phyloP scores from a whole-genome alignment of 352 stramenopile species.

The Phytophthora vignae region DNA sequence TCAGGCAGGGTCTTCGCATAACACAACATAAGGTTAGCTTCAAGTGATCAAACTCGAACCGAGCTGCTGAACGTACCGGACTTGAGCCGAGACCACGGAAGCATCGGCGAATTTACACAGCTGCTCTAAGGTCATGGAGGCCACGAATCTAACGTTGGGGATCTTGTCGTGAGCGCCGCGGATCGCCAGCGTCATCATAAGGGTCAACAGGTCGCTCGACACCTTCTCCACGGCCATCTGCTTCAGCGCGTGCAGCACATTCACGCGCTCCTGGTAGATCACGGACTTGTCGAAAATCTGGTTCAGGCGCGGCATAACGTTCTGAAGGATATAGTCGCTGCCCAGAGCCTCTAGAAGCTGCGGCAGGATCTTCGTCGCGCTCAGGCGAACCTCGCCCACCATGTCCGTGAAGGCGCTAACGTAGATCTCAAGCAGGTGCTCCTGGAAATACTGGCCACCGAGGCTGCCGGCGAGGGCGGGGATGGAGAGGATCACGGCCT shows the following conservation, averaged over 20 bases:
- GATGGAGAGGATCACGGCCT: conserved; percentile 92
- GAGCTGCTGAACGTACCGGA: conserved; percentile 51
- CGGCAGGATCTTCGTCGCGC: conserved; percentile 88
- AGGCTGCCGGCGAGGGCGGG: conserved; percentile 92
- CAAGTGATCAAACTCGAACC: neutral
- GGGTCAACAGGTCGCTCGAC: conserved; percentile 68
- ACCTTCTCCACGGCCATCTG: conserved; percentile 80
- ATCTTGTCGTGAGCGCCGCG: conserved; percentile 86
- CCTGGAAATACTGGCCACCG: conserved; percentile 83
- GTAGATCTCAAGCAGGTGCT: conserved; percentile 90
- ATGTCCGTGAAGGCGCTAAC: conserved; percentile 93
- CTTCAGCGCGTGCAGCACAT: conserved; percentile 81
- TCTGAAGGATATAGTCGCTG: conserved; percentile 87
- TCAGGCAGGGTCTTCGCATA: conserved; percentile 69
- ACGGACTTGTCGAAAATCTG: conserved; percentile 89
- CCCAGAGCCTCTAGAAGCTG: conserved; percentile 80
- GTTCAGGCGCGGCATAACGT: conserved; percentile 77
- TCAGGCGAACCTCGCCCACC: conserved; percentile 95
- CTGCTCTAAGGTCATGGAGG: conserved; percentile 85
- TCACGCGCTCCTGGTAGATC: conserved; percentile 89
- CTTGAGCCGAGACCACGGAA: conserved; percentile 72
- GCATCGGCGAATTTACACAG: conserved; percentile 83
- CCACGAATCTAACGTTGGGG: conserved; percentile 90
- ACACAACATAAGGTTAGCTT: neutral
- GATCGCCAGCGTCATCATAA: conserved; percentile 76